phyloP scores from a whole-genome alignment of 306 rosid species.

The Sindora glabra region DNA sequence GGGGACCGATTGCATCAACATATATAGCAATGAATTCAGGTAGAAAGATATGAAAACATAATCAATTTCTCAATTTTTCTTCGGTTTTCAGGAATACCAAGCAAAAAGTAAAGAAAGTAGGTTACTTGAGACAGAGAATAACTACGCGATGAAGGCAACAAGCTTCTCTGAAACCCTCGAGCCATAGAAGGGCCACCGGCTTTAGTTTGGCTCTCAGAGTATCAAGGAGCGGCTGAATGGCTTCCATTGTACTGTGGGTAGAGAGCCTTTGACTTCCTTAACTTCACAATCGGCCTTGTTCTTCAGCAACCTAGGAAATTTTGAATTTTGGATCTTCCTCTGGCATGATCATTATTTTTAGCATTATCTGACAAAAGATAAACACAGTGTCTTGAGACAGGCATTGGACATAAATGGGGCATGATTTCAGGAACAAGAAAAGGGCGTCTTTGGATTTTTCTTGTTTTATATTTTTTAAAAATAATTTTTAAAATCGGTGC shows the following conservation, averaged over 20 bases:
- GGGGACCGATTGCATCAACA: neutral
- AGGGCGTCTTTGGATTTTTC: too few relatives aligned
- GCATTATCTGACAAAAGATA: too few relatives aligned
- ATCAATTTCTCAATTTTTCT: neutral
- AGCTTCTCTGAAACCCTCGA: constrained; percentile 69
- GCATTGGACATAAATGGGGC: too few relatives aligned
- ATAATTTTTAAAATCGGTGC: too few relatives aligned
- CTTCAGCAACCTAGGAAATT: too few relatives aligned
- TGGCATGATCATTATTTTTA: too few relatives aligned
- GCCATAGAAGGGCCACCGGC: constrained; percentile 44
- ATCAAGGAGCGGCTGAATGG: neutral
- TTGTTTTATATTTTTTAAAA: too few relatives aligned
- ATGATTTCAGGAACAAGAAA: too few relatives aligned
- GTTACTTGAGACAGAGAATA: constrained; percentile 54
- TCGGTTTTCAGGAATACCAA: constrained; percentile 4
- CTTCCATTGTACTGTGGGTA: neutral
- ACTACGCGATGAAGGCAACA: constrained; percentile 83
- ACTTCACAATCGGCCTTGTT: too few relatives aligned
- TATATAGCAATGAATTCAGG: neutral
- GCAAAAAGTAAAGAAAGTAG: neutral
- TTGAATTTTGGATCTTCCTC: too few relatives aligned
- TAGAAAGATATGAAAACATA: neutral
- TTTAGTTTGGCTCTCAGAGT: constrained; percentile 5
- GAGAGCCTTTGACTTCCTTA: too few relatives aligned
- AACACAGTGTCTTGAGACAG: too few relatives aligned